A percentile compares a stretch with the other conserved stretches of the same genome.
Evolutionary conservation across 148 eudicot genomes (phyloP).

Genomic region (Chenopodium suecicum): DNA sequence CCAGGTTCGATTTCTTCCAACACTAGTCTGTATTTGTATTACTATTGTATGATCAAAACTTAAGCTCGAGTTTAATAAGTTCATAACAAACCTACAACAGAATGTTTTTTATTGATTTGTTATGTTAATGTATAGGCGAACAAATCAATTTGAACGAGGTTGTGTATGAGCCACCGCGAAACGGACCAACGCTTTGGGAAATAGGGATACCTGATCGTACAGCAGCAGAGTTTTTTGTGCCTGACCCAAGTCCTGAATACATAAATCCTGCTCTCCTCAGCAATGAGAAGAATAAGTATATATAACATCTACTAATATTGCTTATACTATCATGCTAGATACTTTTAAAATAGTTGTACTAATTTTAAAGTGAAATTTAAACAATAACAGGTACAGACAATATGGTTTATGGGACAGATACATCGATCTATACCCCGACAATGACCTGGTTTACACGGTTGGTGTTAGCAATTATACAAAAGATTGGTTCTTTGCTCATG

Average conservation of each 20-base stretch:
- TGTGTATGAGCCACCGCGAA: constrained; percentile 45
- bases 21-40: neutral
- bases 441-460: constrained; percentile 49
- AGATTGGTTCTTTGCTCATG: constrained; percentile 69
- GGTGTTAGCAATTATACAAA: constrained; percentile 47
- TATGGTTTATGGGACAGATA: constrained; percentile 74
- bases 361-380: neutral
- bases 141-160: constrained; percentile 24
- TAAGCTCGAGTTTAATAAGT: too few species aligned
- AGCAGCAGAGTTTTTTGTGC: constrained; percentile 69
- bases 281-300: constrained; percentile 36
- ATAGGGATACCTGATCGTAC: constrained; percentile 67
- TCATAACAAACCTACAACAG: too few species aligned
- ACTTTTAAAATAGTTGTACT: neutral
- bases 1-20: constrained; percentile 36
- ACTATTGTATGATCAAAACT: too few species aligned
- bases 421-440: constrained; percentile 44
- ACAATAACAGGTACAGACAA: constrained; percentile 55
- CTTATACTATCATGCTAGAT: too few species aligned
- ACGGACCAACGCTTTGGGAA: constrained; percentile 71
- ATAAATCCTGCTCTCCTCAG: constrained; percentile 30
- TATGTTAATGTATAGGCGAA: constrained; percentile 35
- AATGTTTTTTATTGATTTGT: neutral
- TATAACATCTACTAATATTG: neutral
- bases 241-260: constrained; percentile 40